phyloP scores from a whole-genome alignment of 2,329 filamentous ascomycete species.

The Neopestalotiopsis clavispora region DNA sequence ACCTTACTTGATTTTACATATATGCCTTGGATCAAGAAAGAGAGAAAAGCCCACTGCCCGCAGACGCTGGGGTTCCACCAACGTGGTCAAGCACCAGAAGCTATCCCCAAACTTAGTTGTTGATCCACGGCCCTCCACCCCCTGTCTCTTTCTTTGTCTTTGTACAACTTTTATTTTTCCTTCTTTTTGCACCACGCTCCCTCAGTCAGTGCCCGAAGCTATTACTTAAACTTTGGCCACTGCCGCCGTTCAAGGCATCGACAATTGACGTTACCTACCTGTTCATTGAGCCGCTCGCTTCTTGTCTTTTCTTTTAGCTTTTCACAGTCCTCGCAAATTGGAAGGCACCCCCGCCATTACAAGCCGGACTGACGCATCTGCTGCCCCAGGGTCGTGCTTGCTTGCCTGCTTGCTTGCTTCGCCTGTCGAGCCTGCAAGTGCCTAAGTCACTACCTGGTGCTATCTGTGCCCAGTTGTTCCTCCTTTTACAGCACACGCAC shows the following conservation, averaged over 20 bases:
- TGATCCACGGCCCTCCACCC: background rate
- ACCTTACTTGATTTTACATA: background rate
- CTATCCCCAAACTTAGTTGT: constrained; percentile 10
- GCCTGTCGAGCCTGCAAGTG: background rate
- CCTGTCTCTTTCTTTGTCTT: background rate
- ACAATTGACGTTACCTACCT: background rate
- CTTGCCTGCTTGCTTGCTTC: background rate
- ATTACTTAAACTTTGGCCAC: constrained; percentile 12
- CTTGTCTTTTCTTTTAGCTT: background rate
- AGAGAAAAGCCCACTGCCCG: background rate
- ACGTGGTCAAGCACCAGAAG: constrained; percentile 10
- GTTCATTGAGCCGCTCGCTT: background rate
- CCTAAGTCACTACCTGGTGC: background rate
- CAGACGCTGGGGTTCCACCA: constrained; percentile 2
- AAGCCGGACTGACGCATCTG: background rate
- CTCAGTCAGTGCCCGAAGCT: background rate
- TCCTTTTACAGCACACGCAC: background rate
- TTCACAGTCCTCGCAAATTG: background rate
- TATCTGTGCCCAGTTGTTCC: background rate
- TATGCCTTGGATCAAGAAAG: background rate
- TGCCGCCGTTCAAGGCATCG: constrained; percentile 4
- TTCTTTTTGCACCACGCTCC: background rate
- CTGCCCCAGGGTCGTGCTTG: background rate
- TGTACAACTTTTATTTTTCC: constrained; percentile 1
- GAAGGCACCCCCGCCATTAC: background rate